phyloP scores from a whole-genome alignment of 2,329 filamentous ascomycete genomes.

The Myriangium duriaei region DNA sequence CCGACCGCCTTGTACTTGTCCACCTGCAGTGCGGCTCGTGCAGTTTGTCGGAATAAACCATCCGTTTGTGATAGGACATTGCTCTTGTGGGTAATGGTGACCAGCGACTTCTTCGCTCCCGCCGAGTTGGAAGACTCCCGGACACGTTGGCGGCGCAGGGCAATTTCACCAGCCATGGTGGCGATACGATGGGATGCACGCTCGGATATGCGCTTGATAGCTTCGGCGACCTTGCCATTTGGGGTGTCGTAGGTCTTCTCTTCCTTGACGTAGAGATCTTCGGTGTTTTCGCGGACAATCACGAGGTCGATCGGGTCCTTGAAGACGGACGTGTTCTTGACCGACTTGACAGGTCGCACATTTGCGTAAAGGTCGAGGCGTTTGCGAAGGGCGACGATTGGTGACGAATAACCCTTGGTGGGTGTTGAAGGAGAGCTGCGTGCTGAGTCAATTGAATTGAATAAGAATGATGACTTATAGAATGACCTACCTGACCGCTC shows the following conservation, averaged over 20 bases:
- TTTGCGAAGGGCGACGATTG: conserved; percentile 94
- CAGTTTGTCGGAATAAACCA: conserved; percentile 78
- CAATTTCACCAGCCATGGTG: conserved; percentile 89
- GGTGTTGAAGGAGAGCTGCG: conserved; percentile 68
- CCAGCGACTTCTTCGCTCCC: conserved; percentile 52
- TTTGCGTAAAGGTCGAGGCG: conserved; percentile 92
- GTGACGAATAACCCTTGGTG: conserved; percentile 90
- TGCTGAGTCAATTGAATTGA: background rate
- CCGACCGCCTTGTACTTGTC: conserved; percentile 50
- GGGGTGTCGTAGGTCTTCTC: conserved; percentile 69
- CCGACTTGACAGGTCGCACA: conserved; percentile 86
- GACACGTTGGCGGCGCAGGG: conserved; percentile 71
- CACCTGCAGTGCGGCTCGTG: conserved; percentile 58
- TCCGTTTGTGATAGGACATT: conserved; percentile 96
- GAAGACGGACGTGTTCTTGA: conserved; percentile 43
- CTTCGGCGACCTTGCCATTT: conserved; percentile 77
- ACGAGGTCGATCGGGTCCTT: conserved; percentile 74
- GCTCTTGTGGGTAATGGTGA: conserved; percentile 97
- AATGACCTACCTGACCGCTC: conserved; percentile 58
- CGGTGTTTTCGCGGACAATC: conserved; percentile 97
- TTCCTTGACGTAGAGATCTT: conserved; percentile 96
- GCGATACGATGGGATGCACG: conserved; percentile 76
- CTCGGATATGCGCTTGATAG: conserved; percentile 92
- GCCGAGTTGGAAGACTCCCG: conserved; percentile 46
- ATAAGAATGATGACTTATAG: background rate